Base-by-base conservation (phyloP, 345 rosid genomes). In the Brassica incana region DNA sequence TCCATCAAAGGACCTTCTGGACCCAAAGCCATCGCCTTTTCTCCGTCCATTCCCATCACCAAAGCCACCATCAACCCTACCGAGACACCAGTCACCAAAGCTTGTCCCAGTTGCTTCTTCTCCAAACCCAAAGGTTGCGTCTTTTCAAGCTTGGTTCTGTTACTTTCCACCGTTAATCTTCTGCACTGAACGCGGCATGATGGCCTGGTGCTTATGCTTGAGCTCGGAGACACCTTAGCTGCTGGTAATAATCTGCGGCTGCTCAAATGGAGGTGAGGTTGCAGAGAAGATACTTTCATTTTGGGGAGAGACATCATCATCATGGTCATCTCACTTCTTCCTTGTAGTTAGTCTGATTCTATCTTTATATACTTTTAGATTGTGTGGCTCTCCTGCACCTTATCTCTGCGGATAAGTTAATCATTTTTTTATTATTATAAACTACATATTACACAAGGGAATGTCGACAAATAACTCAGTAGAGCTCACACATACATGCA, bases 1-100 rank as follows among this genome's bases (percentile, higher is more conserved):
- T 95, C 98, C 81, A 86, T 75, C 43, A 95, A 40, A 23, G 97
- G 99, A 58, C 99, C 98, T 77, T 89, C 97, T 2, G 98, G 99
- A 1, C 98, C 98, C 6, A 93, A 74, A 11, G 96, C 98, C 85
- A 88, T 27, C 3, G 96, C 98, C 84, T 85, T 89, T 10, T 85
- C 83, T 30, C 84, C 88, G 64, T 86, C 92, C 71, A 88, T 63
- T 8, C 87, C 91, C 85, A 88, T 66, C 0, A 86, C 23, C 77
- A 86, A 43, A 75, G 2, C 54, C 87, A 88, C 56, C 78, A 77
- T 65, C 23, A 92, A 38, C 29, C 95, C 94, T 16, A 89, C 8
- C 0, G 98, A 86, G 20, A 85, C 85, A 25, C 88, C 90, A 61
- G 95, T 90, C 29, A 90, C 38, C 2, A 87, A 43, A 79, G 83